Base-by-base conservation (phyloP, 2,329 filamentous ascomycete species). In the Colletotrichum sp. region DNA sequence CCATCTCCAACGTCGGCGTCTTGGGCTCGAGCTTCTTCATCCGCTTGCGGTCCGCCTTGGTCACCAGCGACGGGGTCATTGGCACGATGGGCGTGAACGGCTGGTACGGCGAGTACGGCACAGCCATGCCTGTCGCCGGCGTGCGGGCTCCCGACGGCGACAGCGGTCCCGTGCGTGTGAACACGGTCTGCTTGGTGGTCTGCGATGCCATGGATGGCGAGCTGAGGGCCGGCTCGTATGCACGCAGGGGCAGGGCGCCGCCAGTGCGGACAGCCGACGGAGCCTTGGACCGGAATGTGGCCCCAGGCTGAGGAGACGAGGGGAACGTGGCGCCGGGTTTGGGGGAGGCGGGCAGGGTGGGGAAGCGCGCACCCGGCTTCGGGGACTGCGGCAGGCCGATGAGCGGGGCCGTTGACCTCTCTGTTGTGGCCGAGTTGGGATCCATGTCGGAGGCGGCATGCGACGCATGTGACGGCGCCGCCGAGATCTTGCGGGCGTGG, bases 81-180 rank as follows among this genome's bases (percentile, higher is more conserved):
- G 95, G 95, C 67, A 95, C 90, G 64, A 95, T 88, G 2, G 94
- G 94, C 8, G 93, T 94, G 82, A 93, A 95, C 1, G 95, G 95
- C 87, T 96, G 95, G 79, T 96, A 96, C 0, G 95, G 94, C 71
- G 91, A 92, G 83, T 96, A 96, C 3, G 94, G 94, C 26, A 93
- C 90, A 2, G 91, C 89, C 26, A 87, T 88, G 6, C 90, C 91
- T 2, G 90, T 92, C 82, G 87, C 90, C 0, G 94, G 94, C 4
- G 92, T 93, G 62, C 90, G 90, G 28, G 91, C 87, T 1, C 90
- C 91, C 1, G 84, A 85, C 4, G 92, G 92, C 5, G 91, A 91
- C 72, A 91, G 80, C 2, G 90, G 89, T 1, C 84, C 86, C 26
- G 85, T 86, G 36, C 92, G 87, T 80, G 93, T 92, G 77, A 94